Evolutionary conservation across 2,329 filamentous ascomycete species (phyloP).

Genomic region (Leptographium lundbergii): DNA sequence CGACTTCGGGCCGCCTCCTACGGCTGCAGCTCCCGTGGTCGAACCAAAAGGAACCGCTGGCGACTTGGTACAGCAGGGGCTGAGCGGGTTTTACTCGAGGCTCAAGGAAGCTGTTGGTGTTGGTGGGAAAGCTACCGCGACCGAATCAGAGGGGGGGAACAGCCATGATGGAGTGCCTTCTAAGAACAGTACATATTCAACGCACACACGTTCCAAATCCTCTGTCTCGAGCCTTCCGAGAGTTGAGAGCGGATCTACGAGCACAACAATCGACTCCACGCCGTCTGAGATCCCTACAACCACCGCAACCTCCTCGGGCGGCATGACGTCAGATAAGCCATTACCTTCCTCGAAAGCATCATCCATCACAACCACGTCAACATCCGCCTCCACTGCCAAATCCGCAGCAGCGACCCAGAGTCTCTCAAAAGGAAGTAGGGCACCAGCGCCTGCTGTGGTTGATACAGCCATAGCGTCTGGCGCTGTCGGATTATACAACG

Average conservation of each 20-base stretch:
- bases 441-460: constrained; percentile 26
- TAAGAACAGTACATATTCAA: constrained; percentile 26
- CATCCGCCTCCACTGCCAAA: constrained; percentile 29
- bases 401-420: constrained; percentile 27
- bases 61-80: constrained; percentile 69
- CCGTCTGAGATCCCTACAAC: constrained; percentile 21
- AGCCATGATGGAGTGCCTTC: constrained; percentile 26
- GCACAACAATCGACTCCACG: constrained; percentile 21
- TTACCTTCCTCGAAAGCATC: constrained; percentile 33
- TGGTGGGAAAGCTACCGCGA: constrained; percentile 30
- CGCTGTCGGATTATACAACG: constrained; percentile 34
- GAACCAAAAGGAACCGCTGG: constrained; percentile 60
- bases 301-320: constrained; percentile 24
- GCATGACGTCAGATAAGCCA: constrained; percentile 24
- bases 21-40: constrained; percentile 35
- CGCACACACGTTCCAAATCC: constrained; percentile 20
- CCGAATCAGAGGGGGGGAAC: constrained; percentile 27
- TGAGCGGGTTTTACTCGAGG: constrained; percentile 81
- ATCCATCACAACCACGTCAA: constrained; percentile 32
- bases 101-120: constrained; percentile 72
- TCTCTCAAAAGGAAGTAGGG: constrained; percentile 29
- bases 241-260: constrained; percentile 18
- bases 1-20: constrained; percentile 65
- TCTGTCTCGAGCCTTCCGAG: constrained; percentile 16
- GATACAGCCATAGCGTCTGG: constrained; percentile 36